These are phyloP conservation scores for Liquidambar formosana DNA, from an alignment of 164 flowering plant species.

Conservation along the genomic window DNA sequence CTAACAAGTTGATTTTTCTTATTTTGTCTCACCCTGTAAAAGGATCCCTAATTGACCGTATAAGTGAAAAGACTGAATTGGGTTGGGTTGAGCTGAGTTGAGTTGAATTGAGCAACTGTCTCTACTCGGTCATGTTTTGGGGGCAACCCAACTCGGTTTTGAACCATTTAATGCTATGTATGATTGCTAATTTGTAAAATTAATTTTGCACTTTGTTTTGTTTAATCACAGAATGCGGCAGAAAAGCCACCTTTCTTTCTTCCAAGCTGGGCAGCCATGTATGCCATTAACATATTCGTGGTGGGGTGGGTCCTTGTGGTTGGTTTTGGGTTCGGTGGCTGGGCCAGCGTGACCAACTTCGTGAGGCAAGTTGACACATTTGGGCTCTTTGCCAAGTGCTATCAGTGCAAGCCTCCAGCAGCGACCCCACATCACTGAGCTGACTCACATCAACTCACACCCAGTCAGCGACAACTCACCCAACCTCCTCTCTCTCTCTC, in stretches of 20 bases:
- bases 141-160: too few species aligned
- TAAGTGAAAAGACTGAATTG: too few species aligned
- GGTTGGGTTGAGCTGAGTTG: too few species aligned
- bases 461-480: neutral
- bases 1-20: too few species aligned
- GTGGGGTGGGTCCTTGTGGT: slow-evolving; percentile 52
- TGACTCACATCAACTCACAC: neutral
- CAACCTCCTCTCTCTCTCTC: neutral
- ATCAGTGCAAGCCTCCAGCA: slow-evolving; percentile 47
- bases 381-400: slow-evolving; percentile 63
- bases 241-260: slow-evolving; percentile 59
- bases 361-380: slow-evolving; percentile 51
- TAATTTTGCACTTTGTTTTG: too few species aligned
- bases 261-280: slow-evolving; percentile 59
- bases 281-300: slow-evolving; percentile 39
- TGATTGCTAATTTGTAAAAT: neutral
- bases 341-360: slow-evolving; percentile 59
- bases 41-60: too few species aligned
- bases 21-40: too few species aligned
- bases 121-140: too few species aligned
- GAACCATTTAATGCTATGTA: neutral
- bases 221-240: slow-evolving; percentile 47
- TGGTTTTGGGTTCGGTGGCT: slow-evolving; percentile 63
- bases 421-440: slow-evolving; percentile 36
- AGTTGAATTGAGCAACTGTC: too few species aligned